Evolutionary conservation across 176 grass and related monocot species (phyloP), one percentile per base, ranked within the genome.

Genomic region (Triticum turgidum): DNA sequence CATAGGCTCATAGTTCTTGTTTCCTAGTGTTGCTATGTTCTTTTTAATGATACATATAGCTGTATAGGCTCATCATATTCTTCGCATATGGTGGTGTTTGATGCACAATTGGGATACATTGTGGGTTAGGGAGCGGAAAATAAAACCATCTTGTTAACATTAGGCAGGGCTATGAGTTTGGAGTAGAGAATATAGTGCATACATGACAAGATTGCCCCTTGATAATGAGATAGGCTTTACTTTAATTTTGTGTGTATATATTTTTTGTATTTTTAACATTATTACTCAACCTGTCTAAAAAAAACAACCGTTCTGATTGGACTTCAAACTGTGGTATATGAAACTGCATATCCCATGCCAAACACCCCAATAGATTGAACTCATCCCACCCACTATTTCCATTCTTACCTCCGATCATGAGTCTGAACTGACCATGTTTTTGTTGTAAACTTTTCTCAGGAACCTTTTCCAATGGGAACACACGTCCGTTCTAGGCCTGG

Each of bases 401-500:
- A 34, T 68, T 34, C 29, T 68, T 34, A 68, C 65, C 65, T 68
- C 65, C 30, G 29, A 68, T 45, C n/a, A 64, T 61, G 30, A 61
- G 15, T 30, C 29, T 66, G 41, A 80, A 41, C 39, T 21, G 10
- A 44, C 4, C 22, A 49, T 69, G 30, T 59, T 12, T 37, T 87
- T 37, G 11, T 17, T 47, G 32, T 87, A 6, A 58, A 5, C 18
- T 88, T 45, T 70, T 63, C 5, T 58, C 88, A 98, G 93, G 96
- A 98, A 80, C 96, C 96, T 22, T 98, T 95, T 76, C 96, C 96
- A 35, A 85, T 95, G 91, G 96, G 96, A 77, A 38, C 77, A 5
- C 95, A 92, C 59, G 81, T 98, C 69, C 90, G 91, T 63, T 93
- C 86, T 65, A 95, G 96, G 80, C 93, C 93, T 21, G 91, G 86